These are phyloP conservation scores for Amylostereum areolatum DNA, from an alignment of 1,284 basidiomycete genomes.

Conservation along the genomic window DNA sequence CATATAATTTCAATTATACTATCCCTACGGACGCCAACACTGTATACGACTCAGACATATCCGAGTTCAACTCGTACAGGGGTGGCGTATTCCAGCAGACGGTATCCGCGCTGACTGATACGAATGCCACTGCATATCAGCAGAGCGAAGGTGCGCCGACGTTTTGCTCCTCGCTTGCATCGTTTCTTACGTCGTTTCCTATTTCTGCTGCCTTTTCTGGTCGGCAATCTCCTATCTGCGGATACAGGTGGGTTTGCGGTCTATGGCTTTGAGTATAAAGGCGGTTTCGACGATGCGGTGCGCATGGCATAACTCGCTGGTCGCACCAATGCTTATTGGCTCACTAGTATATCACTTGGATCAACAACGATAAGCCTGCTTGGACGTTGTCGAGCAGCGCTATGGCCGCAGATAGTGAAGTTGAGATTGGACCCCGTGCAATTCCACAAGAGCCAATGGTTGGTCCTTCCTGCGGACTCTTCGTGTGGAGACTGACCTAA, in stretches of 20 bases:
- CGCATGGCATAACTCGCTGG: slow-evolving; percentile 4
- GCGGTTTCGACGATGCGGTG: slow-evolving; percentile 35
- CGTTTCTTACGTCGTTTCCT: slow-evolving; percentile 24
- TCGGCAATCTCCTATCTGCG: too few species aligned
- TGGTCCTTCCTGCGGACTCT: slow-evolving; percentile 11
- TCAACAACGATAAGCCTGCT: slow-evolving; percentile 52
- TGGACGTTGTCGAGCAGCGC: slow-evolving; percentile 72
- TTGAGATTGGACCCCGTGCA: slow-evolving; percentile 67
- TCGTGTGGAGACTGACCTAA: slow-evolving; percentile 1
- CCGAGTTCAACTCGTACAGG: slow-evolving; percentile 43
- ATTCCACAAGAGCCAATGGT: slow-evolving; percentile 86
- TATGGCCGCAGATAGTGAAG: slow-evolving; percentile 57
- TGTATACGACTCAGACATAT: slow-evolving; percentile 36
- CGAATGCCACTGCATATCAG: slow-evolving; percentile 10
- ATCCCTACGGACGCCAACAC: slow-evolving; percentile 38
- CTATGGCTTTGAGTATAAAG: slow-evolving; percentile 62
- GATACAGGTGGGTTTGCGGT: slow-evolving; percentile 40
- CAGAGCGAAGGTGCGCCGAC: not conserved
- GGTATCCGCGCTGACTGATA: slow-evolving; percentile 11
- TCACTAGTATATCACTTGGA: slow-evolving; percentile 76
- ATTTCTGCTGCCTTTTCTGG: too few species aligned
- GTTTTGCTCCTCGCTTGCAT: not conserved
- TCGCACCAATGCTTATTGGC: not conserved
- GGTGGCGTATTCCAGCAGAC: slow-evolving; percentile 54
- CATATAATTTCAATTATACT: slow-evolving; percentile 40